Evolutionary conservation across 1,284 basidiomycete species (phyloP).

Genomic region (Takashimella tepidaria): DNA sequence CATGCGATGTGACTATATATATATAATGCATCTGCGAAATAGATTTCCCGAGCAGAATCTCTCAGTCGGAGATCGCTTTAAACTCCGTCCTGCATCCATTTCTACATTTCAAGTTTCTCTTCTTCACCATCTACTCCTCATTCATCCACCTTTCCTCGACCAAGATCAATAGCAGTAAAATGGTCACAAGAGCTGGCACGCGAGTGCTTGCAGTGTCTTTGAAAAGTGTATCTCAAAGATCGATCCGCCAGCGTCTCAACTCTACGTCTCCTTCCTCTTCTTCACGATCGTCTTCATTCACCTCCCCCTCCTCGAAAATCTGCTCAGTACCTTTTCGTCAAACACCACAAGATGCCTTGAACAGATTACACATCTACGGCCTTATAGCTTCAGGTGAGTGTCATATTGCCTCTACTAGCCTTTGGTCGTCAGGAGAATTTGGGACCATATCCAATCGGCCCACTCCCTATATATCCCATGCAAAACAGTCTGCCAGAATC

Average conservation of each 20-base stretch:
- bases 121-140: no score
- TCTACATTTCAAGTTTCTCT: no score
- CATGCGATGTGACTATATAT: no score
- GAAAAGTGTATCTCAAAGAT: neutral
- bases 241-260: neutral
- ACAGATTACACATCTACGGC: slow-evolving; percentile 20
- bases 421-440: no score
- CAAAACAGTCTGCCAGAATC: no score
- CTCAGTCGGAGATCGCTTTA: no score
- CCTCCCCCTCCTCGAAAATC: slow-evolving; percentile 27
- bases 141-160: neutral
- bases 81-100: no score
- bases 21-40: no score
- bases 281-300: slow-evolving; percentile 1
- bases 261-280: neutral
- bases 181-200: neutral
- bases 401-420: no score
- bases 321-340: slow-evolving; percentile 26
- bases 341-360: slow-evolving; percentile 18
- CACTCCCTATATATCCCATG: no score
- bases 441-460: no score
- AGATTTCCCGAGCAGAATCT: no score
- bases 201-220: neutral
- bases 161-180: neutral
- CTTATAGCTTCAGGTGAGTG: slow-evolving; percentile 23